Evolutionary conservation across 2,329 filamentous ascomycete species (phyloP).

Genomic region (Alternaria sp.): DNA sequence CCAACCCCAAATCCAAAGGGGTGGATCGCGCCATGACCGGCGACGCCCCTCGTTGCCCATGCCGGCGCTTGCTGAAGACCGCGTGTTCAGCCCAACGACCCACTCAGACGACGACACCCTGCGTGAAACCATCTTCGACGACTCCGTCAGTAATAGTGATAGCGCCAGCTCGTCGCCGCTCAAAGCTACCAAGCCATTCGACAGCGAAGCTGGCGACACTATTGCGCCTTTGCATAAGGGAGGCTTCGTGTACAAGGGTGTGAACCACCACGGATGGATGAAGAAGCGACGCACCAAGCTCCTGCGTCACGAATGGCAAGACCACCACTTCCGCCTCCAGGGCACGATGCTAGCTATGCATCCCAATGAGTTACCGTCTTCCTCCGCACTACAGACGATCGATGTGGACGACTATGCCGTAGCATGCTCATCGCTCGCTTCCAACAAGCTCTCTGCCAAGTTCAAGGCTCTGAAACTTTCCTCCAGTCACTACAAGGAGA

Average conservation of each 20-base stretch:
- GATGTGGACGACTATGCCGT: conserved; percentile 91
- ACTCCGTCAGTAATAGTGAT: conserved; percentile 23
- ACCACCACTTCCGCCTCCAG: conserved; percentile 86
- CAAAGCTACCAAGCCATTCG: conserved; percentile 37
- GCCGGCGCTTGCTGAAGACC: conserved; percentile 74
- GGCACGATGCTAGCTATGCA: conserved; percentile 72
- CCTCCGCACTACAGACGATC: conserved; percentile 78
- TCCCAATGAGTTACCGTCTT: conserved; percentile 59
- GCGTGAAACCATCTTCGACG: conserved; percentile 46
- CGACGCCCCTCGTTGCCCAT: conserved; percentile 74
- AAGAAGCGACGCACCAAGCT: conserved; percentile 91
- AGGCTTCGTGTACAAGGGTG: conserved; percentile 56
- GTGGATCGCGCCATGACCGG: conserved; percentile 56
- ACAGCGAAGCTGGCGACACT: conserved; percentile 31
- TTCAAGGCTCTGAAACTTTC: conserved; percentile 77
- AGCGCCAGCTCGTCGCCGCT: conserved; percentile 47
- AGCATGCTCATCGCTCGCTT: conserved; percentile 78
- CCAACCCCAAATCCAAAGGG: conserved; percentile 60
- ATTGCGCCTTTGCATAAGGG: conserved; percentile 48
- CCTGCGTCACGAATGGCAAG: conserved; percentile 91
- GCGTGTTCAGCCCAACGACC: conserved; percentile 53
- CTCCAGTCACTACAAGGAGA: conserved; percentile 61
- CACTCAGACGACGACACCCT: conserved; percentile 49
- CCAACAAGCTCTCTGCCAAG: conserved; percentile 84
- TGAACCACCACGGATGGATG: conserved; percentile 85